Base-by-base conservation (phyloP, 73 alveolate genomes). In the Paramecium primaurelia region DNA sequence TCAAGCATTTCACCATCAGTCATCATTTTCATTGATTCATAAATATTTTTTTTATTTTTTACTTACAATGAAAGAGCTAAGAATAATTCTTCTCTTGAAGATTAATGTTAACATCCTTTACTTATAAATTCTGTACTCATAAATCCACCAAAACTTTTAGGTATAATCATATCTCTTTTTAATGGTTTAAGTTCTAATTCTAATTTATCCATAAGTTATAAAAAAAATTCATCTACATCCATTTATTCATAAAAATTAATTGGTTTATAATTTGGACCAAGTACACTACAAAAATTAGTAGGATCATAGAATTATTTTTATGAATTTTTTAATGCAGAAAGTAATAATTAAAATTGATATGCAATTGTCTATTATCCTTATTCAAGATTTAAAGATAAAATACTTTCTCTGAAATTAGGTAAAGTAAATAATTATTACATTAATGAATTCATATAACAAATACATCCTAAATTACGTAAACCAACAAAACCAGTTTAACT, bases 201-300 rank as follows among this genome's bases (percentile, higher is more conserved):
- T n/a, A 97, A 93, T 75, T 95, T 95, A 92, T 98, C 98, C 98
- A 98, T 97, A 64, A 97, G 95, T 97, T 95, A 92, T 86, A 94
- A 93, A 60, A 94, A 97, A 95, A 97, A 97, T 93, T 98, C 99
- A 92, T 98, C 99, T 1, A 96, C 99, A 92, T 96, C 99, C 99
- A 97, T 96, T 90, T 97, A 93, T 92, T 93, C 97, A 68, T 95
- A 71, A 40, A 92, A 95, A 91, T 97, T 96, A 8, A 96, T 97
- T 11, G 98, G 98, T 36, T 94, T 58, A 18, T 98, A 98, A 34
- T 97, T 98, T 71, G 85, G 95, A 84, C 60, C 95, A 92, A 97
- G 92, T 0, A 97, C 98, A 54, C 94, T 84, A 49, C 97, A 95
- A 83, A 97, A 95, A 20, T 95, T 98, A 86, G 93, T 93, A 49